A percentile compares a stretch with the other conserved stretches of the same genome.
phyloP scores from a whole-genome alignment of 768 basidiomycete genomes.

The Chalciporus pseudorubinellus region DNA sequence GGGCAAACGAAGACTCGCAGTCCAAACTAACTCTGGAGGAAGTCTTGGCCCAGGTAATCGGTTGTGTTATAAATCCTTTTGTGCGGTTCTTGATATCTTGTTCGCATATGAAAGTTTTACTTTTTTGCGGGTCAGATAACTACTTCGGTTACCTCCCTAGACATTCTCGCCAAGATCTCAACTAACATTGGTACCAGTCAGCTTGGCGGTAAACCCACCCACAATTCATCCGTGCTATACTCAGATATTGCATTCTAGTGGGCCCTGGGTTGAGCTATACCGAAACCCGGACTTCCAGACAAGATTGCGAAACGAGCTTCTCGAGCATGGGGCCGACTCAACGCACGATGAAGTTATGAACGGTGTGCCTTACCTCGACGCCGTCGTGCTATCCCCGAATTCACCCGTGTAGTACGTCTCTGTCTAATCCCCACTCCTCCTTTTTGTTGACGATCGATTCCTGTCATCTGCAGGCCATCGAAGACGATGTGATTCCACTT shows the following conservation, averaged over 20 bases:
- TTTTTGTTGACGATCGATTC: slow-evolving; percentile 9
- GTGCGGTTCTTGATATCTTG: background rate
- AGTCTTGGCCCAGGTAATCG: slow-evolving; percentile 22
- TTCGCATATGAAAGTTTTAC: slow-evolving; percentile 14
- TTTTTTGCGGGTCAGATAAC: slow-evolving; percentile 24
- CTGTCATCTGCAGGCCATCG: slow-evolving; percentile 33
- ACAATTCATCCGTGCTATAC: background rate
- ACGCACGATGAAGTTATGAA: slow-evolving; percentile 52
- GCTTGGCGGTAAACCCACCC: slow-evolving; percentile 5
- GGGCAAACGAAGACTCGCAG: slow-evolving; percentile 26
- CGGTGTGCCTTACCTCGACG: slow-evolving; percentile 53
- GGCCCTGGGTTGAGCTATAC: slow-evolving; percentile 56
- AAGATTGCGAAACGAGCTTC: slow-evolving; percentile 49
- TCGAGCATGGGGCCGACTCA: slow-evolving; percentile 43
- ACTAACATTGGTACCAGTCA: slow-evolving; percentile 3
- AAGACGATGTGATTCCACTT: slow-evolving; percentile 60
- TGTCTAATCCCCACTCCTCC: too few relatives aligned
- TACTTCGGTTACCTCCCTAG: slow-evolving; percentile 12
- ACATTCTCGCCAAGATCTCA: background rate
- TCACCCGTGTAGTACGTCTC: slow-evolving; percentile 10
- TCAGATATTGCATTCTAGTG: slow-evolving; percentile 35
- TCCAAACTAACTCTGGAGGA: slow-evolving; percentile 26
- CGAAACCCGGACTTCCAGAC: slow-evolving; percentile 44
- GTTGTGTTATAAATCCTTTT: background rate
- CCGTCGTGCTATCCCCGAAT: slow-evolving; percentile 38